Conservation (phyloP, 2,329 filamentous ascomycete genomes). For the Rutstroemia sp. region DNA sequence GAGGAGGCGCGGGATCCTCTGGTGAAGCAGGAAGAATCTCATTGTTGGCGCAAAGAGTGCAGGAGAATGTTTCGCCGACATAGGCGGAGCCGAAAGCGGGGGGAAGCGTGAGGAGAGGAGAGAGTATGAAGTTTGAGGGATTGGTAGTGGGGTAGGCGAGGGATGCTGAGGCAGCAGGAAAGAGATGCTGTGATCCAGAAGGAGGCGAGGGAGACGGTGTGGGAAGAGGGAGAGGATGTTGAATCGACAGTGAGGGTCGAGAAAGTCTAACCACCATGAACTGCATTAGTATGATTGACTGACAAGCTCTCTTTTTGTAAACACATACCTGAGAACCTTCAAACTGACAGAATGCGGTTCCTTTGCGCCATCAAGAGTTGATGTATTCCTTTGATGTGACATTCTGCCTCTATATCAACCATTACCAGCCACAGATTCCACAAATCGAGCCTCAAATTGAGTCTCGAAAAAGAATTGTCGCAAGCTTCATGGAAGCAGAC, state of each 20-base stretch:
- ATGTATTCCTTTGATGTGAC: constrained; percentile 27
- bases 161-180: constrained; percentile 47
- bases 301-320: neutral
- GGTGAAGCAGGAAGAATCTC: constrained; percentile 44
- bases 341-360: constrained; percentile 74
- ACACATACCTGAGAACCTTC: constrained; percentile 60
- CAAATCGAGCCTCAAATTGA: neutral
- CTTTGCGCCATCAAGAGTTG: constrained; percentile 40
- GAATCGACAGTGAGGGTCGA: constrained; percentile 66
- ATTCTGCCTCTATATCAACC: constrained; percentile 15
- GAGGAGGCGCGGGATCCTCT: constrained; percentile 23
- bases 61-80: constrained; percentile 90
- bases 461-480: neutral
- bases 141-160: constrained; percentile 59
- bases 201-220: constrained; percentile 35
- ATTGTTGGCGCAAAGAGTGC: constrained; percentile 93
- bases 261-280: constrained; percentile 55
- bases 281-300: neutral
- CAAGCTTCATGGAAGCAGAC: neutral
- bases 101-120: constrained; percentile 70
- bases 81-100: constrained; percentile 91
- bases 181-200: constrained; percentile 4
- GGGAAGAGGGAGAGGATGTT: constrained; percentile 50
- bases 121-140: constrained; percentile 39
- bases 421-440: constrained; percentile 10